phyloP scores from a whole-genome alignment of 495 filamentous ascomycete species.

The Lasiosphaeriaceae sp. region DNA sequence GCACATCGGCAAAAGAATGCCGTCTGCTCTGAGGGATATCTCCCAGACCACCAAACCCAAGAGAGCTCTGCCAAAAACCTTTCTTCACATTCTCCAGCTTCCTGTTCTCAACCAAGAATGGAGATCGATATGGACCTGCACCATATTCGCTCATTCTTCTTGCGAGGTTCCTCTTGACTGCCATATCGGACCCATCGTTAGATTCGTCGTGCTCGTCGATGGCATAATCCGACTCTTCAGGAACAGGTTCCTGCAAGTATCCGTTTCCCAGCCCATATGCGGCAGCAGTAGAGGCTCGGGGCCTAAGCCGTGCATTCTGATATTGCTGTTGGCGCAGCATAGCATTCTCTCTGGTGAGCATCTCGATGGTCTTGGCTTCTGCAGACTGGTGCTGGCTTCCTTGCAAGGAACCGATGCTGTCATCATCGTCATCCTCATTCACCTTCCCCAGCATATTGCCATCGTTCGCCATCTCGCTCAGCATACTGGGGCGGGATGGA shows the following conservation, averaged over 20 bases:
- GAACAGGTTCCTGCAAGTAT: slow-evolving; percentile 61
- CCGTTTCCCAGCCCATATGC: slow-evolving; percentile 51
- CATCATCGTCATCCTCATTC: slow-evolving; percentile 74
- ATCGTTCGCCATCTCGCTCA: slow-evolving; percentile 74
- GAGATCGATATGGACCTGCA: slow-evolving; percentile 47
- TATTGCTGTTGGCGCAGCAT: slow-evolving; percentile 63
- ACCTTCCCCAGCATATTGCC: slow-evolving; percentile 68
- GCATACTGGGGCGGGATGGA: slow-evolving; percentile 79
- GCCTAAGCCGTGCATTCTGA: slow-evolving; percentile 57
- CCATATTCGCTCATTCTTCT: slow-evolving; percentile 63
- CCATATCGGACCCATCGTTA: slow-evolving; percentile 51
- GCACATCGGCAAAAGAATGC: slow-evolving; percentile 90
- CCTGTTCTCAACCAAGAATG: slow-evolving; percentile 64
- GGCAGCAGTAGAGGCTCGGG: slow-evolving; percentile 56
- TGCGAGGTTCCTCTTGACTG: slow-evolving; percentile 50
- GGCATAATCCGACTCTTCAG: slow-evolving; percentile 67
- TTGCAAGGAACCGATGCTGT: slow-evolving; percentile 56
- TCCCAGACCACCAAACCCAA: slow-evolving; percentile 67
- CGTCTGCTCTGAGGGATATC: slow-evolving; percentile 83
- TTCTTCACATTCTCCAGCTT: slow-evolving; percentile 75
- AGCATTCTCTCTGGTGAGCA: slow-evolving; percentile 69
- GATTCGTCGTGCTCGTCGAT: slow-evolving; percentile 67
- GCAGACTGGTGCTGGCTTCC: slow-evolving; percentile 52
- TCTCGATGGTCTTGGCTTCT: slow-evolving; percentile 66
- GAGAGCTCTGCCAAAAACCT: slow-evolving; percentile 82